Evolutionary conservation across 1,284 basidiomycete genomes (phyloP), one percentile per base, ranked within the genome.

Genomic region (Sanghuangporus sanghuang): DNA sequence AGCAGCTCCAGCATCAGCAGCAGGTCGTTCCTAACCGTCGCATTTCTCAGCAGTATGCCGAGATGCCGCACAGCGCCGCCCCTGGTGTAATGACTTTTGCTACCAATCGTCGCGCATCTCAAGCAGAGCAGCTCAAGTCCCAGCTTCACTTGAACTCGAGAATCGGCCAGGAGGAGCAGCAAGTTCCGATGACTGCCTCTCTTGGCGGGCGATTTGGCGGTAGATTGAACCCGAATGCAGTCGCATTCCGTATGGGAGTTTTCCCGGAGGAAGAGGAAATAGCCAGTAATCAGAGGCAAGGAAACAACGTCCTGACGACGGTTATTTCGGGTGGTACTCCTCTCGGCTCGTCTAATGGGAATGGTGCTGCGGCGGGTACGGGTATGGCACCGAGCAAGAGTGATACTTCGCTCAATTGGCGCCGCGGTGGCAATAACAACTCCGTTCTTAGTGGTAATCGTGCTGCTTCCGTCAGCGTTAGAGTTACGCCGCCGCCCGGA

Each of bases 111-210:
- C 86, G 88, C 65, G 77, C 82, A 52, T 85, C 78, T 67, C 87
- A 90, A 69, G 83, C 81, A 12, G 87, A 91, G 61, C 80, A 85
- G 63, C 76, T 86, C 55, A 81, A 82, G 58, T 75, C 81, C 42
- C 86, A 87, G 71, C 77, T 87, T 42, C 62, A 61, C 27, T 55
- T 66, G 23, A 66, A 66, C 12, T 63, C 59, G 40, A 81, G 82
- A 48, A 73, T 82, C 62, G 73, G 66, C 44, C 68, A 69, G 14
- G 80, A 82, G 58, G 85, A 89, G 38, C 74, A 76, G 18, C 82
- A 84, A 66, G 78, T 85, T 60, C 90, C 90, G 55, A 90, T 90
- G 90, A 89, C 90, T 46, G 90, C 91, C 56, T 81, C 86, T 50
- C 77, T 91, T 38, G 86, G 85, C 61, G 90, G 90, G 63, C 85